Evolutionary conservation across 345 rosid genomes (phyloP), one percentile per base, ranked within the genome.

Genomic region (Fremontodendron californicum): DNA sequence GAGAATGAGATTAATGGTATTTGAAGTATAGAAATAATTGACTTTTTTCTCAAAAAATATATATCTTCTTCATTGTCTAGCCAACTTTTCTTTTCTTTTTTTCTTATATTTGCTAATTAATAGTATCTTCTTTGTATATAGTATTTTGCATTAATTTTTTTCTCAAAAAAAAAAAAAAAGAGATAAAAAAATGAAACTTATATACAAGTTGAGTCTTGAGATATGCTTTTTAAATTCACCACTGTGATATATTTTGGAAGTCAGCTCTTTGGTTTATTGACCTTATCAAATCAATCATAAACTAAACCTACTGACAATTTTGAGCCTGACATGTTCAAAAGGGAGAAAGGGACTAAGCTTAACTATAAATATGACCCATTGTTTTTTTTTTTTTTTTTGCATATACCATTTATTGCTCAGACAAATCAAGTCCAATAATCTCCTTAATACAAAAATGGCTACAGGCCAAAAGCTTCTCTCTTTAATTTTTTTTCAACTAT

Each of bases 391-490:
- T n/a, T n/a, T n/a, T n/a, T n/a, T n/a, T n/a, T n/a, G n/a, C n/a
- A n/a, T 57, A 15, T 72, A 75, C 27, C 77, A 33, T 63, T 72
- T 63, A 72, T 31, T 31, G 6, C 71, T 58, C 29, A 6, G 6
- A 64, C 46, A 40, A 4, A 8, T 23, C 62, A 66, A 8, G 12
- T 42, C 52, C 61, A 35, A 7, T 73, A 8, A 19, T 48, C 78
- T 55, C 74, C 64, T 78, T 15, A 3, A 43, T 29, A 81, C 11
- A 35, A 33, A 21, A 69, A 88, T 88, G 90, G 92, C 11, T 27
- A 9, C 86, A 35, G 58, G 54, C 43, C 79, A 81, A 78, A 91
- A 81, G 79, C 67, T 85, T 70, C 45, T 83, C 19, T 79, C 57
- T 2, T 29, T 79, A 54, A 23, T 83, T 64, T 40, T 79, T 68